Conservation (phyloP, 352 stramenopile genomes). For the Pythium angustatum region DNA sequence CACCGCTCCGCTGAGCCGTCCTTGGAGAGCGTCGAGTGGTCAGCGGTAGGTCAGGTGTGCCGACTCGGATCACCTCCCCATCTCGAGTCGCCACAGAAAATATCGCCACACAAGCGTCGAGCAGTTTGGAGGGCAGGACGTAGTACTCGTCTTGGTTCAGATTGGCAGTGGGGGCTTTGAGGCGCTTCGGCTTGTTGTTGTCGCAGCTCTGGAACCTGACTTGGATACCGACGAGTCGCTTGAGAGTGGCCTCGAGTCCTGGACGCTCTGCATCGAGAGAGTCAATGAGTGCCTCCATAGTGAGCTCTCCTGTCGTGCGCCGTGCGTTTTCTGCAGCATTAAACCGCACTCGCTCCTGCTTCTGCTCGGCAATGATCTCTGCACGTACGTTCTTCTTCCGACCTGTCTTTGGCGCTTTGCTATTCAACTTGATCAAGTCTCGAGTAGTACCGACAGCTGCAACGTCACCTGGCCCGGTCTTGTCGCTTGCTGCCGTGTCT, state of each 20-base stretch:
- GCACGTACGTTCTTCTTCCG: background rate
- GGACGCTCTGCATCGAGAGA: background rate
- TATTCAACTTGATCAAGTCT: conserved; percentile 6
- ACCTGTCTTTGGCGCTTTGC: background rate
- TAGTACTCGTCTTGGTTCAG: background rate
- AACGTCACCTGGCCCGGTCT: too few relatives aligned
- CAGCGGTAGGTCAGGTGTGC: conserved; percentile 4
- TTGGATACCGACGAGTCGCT: background rate
- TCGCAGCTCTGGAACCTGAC: background rate
- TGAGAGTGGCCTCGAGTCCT: background rate
- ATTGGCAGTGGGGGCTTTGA: background rate
- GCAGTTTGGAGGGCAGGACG: conserved; percentile 5
- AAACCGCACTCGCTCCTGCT: background rate
- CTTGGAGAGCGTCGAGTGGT: background rate
- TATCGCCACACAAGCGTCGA: background rate
- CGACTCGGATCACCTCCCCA: background rate
- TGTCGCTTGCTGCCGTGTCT: too few relatives aligned
- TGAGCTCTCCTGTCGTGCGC: background rate
- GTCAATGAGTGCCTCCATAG: background rate
- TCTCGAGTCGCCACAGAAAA: background rate
- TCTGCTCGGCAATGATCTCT: background rate
- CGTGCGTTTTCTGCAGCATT: background rate
- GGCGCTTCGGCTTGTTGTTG: background rate
- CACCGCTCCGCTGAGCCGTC: background rate
- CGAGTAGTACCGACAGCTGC: background rate